These are phyloP conservation scores for Fusarium ramigenum DNA, from an alignment of 2,329 filamentous ascomycete species.

Conservation along the genomic window DNA sequence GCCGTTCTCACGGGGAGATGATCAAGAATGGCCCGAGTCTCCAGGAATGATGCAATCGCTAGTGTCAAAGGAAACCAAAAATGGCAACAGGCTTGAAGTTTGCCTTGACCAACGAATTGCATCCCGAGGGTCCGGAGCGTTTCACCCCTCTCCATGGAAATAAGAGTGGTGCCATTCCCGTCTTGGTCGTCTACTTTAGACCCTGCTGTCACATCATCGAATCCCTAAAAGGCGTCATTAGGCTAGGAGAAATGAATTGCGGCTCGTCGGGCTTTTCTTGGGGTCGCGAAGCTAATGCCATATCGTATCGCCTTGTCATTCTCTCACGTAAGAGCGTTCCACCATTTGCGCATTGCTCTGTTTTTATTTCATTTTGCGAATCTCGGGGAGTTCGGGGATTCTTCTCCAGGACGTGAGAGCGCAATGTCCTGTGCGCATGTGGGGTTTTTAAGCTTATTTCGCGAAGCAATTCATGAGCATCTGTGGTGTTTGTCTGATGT, in stretches of 20 bases:
- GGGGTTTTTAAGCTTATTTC: constrained; percentile 38
- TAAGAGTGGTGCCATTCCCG: constrained; percentile 18
- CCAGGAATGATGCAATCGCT: constrained; percentile 9
- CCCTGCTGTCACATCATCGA: constrained; percentile 29
- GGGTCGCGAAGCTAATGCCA: neutral
- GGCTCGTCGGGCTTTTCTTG: constrained; percentile 21
- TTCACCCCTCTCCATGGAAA: neutral
- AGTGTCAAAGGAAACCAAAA: neutral
- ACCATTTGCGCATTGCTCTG: neutral
- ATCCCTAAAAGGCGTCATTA: constrained; percentile 35
- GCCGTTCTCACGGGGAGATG: constrained; percentile 7
- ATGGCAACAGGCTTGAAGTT: neutral
- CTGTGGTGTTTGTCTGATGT: neutral
- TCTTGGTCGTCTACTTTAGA: neutral
- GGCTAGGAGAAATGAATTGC: constrained; percentile 9
- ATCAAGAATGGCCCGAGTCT: constrained; percentile 1
- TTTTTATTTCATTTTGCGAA: neutral
- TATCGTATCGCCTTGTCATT: neutral
- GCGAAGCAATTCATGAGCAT: neutral
- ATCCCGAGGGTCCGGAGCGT: constrained; percentile 14
- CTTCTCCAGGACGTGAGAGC: neutral
- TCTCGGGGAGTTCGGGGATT: constrained; percentile 32
- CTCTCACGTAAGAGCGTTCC: neutral
- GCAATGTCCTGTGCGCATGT: neutral
- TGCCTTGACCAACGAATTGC: neutral